Base-by-base conservation (phyloP, 1,284 basidiomycete species). In the Taiwanofungus camphoratus region DNA sequence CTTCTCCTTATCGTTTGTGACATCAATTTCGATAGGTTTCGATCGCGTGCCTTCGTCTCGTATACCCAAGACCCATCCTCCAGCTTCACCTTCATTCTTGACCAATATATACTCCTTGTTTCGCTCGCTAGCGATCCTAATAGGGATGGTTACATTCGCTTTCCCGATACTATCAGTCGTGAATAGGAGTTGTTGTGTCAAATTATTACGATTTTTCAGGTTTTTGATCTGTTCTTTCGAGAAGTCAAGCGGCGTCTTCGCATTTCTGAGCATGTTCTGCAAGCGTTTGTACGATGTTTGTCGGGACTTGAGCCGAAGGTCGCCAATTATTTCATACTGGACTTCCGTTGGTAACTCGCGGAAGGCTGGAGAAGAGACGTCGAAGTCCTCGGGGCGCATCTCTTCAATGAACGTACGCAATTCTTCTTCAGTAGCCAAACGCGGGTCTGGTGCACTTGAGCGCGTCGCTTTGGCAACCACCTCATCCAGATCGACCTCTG, bases 281-380 rank as follows among this genome's bases (percentile, higher is more conserved):
- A 99, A 69, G 8, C 96, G 86, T 39, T 82, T 82, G 67, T 94
- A 87, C 4, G 92, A 96, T 5, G 92, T 95, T 63, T 96, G 92
- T 2, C 96, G 79, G 1, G 93, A 97, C 60, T 92, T 92, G 34
- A 95, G 70, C 4, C 94, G 81, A 45, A 98, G 68, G 66, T 99
- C 96, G 45, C 95, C 95, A 22, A 99, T 87, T 52, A 99, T 93
- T 69, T 99, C 96, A 64, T 99, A 99, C 60, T 99, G 93, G 18
- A 96, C 82, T 63, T 98, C 94, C 0, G 91, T 92, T 0, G 96
- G 93, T 8, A 99, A 76, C 49, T 92, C 89, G 20, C 84, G 82
- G 60, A 99, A 99, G n/a, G 84, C 87, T 6, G 87, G 75, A 2
- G 90, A 91, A 13, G 80, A 75, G 42, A 93, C 75, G 58, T 97